Evolutionary conservation across 2,329 filamentous ascomycete genomes (phyloP).

Genomic region (Madurella mycetomatis): DNA sequence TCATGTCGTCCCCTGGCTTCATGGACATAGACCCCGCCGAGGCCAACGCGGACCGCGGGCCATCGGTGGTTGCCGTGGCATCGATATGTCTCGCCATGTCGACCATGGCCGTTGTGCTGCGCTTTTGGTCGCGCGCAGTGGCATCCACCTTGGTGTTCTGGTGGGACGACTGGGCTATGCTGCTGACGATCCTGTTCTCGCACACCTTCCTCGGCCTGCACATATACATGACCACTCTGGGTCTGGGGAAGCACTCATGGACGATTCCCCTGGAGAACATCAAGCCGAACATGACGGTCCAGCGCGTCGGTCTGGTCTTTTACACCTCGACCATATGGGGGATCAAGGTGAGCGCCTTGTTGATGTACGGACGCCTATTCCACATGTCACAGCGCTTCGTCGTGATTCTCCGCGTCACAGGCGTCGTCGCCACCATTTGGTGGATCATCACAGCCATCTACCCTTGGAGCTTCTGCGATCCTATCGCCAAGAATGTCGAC

Average conservation of each 20-base stretch:
- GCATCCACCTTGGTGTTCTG: not conserved
- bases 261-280: not conserved
- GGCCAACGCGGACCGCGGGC: not conserved
- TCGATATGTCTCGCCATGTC: not conserved
- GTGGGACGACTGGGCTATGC: conserved; percentile 1
- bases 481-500: not conserved
- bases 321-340: not conserved
- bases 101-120: not conserved
- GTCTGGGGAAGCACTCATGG: not conserved
- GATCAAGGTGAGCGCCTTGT: not conserved
- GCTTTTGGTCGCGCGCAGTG: not conserved
- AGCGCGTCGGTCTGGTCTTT: not conserved
- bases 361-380: not conserved
- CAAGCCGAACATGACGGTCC: not conserved
- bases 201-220: not conserved
- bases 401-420: not conserved
- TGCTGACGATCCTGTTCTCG: not conserved
- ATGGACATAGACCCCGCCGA: not conserved
- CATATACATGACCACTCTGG: not conserved
- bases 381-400: not conserved
- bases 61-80: not conserved
- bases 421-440: not conserved
- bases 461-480: not conserved
- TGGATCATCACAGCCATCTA: not conserved
- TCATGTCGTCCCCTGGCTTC: not conserved